phyloP scores from a whole-genome alignment of 2,329 filamentous ascomycete species.

The Periconia sp. region DNA sequence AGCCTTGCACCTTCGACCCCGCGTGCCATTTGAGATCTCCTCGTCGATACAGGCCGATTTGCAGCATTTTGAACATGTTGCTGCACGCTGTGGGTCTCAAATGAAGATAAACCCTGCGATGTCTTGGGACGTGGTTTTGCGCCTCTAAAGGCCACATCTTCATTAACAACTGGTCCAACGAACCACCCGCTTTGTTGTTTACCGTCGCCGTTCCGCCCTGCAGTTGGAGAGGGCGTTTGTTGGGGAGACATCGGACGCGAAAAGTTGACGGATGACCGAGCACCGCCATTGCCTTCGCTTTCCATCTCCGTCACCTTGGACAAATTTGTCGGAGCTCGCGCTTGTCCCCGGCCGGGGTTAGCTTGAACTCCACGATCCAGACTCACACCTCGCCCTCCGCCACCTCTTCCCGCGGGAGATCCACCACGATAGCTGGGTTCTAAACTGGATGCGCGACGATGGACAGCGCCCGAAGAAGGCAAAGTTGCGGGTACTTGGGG shows the following conservation, averaged over 20 bases:
- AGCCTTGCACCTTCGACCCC: conserved; percentile 45
- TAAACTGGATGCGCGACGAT: conserved; percentile 50
- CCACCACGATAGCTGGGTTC: conserved; percentile 52
- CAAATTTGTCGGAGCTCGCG: conserved; percentile 31
- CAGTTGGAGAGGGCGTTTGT: conserved; percentile 29
- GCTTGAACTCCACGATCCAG: conserved; percentile 40
- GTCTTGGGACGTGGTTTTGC: conserved; percentile 30
- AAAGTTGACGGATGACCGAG: conserved; percentile 54
- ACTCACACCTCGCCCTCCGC: conserved; percentile 41
- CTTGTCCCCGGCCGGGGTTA: conserved; percentile 24
- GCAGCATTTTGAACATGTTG: conserved; percentile 40
- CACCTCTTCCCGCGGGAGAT: conserved; percentile 45
- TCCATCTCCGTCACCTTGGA: conserved; percentile 47
- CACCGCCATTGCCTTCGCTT: conserved; percentile 46
- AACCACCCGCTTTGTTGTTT: conserved; percentile 42
- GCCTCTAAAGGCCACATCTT: conserved; percentile 32
- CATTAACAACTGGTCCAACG: conserved; percentile 38
- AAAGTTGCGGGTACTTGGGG: conserved; percentile 67
- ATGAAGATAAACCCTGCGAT: conserved; percentile 20
- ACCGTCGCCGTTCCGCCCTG: conserved; percentile 4
- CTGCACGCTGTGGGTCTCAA: conserved; percentile 26
- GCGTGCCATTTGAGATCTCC: conserved; percentile 40
- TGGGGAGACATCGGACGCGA: conserved; percentile 56
- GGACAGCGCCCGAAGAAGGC: conserved; percentile 26
- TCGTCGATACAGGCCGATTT: conserved; percentile 45